Evolutionary conservation across 257 asterid species (phyloP).

Genomic region (Ehretia macrophylla): DNA sequence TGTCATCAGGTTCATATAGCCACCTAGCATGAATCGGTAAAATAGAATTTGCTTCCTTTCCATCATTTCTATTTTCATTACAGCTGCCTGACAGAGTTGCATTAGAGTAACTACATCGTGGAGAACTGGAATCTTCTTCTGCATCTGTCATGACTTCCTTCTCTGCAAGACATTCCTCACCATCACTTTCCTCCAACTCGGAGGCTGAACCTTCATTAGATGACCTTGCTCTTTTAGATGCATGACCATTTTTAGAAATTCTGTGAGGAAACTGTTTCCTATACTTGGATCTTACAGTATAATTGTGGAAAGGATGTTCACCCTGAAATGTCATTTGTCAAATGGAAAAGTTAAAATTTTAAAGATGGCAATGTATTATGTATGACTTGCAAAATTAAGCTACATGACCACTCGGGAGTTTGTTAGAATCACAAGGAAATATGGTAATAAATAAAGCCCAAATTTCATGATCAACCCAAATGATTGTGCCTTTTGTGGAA

Average conservation of each 20-base stretch:
- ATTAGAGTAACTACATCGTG: conserved; percentile 6
- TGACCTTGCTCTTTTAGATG: conserved; percentile 20
- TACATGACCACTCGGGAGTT: background rate
- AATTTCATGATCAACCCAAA: background rate
- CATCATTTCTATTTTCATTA: conserved; percentile 19
- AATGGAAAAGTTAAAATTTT: background rate
- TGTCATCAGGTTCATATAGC: conserved; percentile 80
- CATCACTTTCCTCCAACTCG: conserved; percentile 46
- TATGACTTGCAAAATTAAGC: background rate
- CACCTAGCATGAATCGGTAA: conserved; percentile 63
- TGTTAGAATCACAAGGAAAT: background rate
- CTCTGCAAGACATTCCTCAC: conserved; percentile 31
- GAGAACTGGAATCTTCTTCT: conserved; percentile 15
- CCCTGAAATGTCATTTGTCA: conserved; percentile 49
- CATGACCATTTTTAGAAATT: conserved; percentile 23
- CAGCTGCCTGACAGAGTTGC: conserved; percentile 11
- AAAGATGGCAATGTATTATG: background rate
- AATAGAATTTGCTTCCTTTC: conserved; percentile 27
- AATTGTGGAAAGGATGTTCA: conserved; percentile 93
- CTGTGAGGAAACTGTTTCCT: conserved; percentile 40
- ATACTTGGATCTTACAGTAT: conserved; percentile 75
- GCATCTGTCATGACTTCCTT: conserved; percentile 26
- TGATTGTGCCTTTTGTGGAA: background rate
- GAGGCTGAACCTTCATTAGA: conserved; percentile 28
- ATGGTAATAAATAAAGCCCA: background rate